Conservation (phyloP, 176 grass and related monocot species). For the Musa troglodytarum region DNA sequence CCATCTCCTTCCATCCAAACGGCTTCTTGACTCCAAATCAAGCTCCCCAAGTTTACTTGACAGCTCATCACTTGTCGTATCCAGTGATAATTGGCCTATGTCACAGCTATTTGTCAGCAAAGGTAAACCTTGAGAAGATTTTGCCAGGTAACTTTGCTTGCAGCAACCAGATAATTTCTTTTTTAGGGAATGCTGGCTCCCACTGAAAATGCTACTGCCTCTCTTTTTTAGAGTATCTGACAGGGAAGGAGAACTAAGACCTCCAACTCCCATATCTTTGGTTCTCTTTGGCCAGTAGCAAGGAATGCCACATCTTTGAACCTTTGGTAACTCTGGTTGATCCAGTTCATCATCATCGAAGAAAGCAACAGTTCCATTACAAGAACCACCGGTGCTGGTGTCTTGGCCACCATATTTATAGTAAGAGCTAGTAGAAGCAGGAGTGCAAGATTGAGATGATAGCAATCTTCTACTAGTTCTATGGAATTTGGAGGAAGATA, state of each 20-base stretch:
- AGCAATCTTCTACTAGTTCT: slow-evolving; percentile 40
- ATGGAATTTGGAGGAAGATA: slow-evolving; percentile 50
- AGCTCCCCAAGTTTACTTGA: slow-evolving; percentile 64
- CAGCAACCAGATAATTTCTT: slow-evolving; percentile 39
- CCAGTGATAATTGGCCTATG: slow-evolving; percentile 42
- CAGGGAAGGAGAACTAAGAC: slow-evolving; percentile 57
- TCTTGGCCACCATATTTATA: slow-evolving; percentile 37
- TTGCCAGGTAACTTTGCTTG: slow-evolving; percentile 41
- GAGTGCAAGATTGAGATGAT: slow-evolving; percentile 69
- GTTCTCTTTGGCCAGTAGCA: slow-evolving; percentile 48
- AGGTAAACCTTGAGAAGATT: slow-evolving; percentile 41
- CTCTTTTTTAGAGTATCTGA: slow-evolving; percentile 70
- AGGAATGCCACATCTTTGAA: slow-evolving; percentile 41
- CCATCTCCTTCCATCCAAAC: slow-evolving; percentile 69
- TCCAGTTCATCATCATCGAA: slow-evolving; percentile 58
- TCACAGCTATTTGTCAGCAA: slow-evolving; percentile 41
- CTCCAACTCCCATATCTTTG: slow-evolving; percentile 16
- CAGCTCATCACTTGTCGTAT: slow-evolving; percentile 65
- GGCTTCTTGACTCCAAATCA: slow-evolving; percentile 67
- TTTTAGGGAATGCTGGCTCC: slow-evolving; percentile 30
- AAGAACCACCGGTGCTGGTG: slow-evolving; percentile 33
- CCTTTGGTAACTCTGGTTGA: slow-evolving; percentile 40
- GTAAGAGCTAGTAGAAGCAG: slow-evolving; percentile 70
- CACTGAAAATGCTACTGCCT: slow-evolving; percentile 55
- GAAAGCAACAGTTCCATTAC: slow-evolving; percentile 50